Percentiles rank a stretch among this genome's conserved stretches.
phyloP scores from a whole-genome alignment of 2,329 filamentous ascomycete species.

The Pseudocercospora fuligena region DNA sequence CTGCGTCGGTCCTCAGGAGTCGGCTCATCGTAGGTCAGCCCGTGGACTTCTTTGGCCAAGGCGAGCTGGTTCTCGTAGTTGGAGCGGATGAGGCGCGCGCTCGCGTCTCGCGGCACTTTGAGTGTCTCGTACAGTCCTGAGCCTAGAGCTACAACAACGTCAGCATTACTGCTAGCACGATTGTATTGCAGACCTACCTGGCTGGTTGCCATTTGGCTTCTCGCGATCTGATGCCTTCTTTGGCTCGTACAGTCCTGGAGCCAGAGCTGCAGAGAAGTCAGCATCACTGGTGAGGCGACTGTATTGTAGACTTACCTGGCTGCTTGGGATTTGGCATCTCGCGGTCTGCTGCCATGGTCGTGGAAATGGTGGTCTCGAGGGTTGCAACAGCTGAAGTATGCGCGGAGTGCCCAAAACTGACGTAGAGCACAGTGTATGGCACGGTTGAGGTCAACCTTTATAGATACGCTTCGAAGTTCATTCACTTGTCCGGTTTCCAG shows the following conservation, averaged over 20 bases:
- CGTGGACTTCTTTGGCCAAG: neutral
- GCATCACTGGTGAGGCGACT: neutral
- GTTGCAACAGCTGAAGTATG: neutral
- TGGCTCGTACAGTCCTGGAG: neutral
- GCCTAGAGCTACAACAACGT: neutral
- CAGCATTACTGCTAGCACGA: neutral
- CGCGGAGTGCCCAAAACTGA: neutral
- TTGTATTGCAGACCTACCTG: neutral
- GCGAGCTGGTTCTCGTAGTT: neutral
- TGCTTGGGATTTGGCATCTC: neutral
- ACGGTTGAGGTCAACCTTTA: neutral
- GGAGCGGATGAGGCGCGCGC: neutral
- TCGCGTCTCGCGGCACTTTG: conserved; percentile 14
- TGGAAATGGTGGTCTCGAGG: neutral
- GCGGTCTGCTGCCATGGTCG: neutral
- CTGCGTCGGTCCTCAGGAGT: conserved; percentile 1
- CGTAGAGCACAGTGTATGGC: neutral
- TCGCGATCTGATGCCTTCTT: neutral
- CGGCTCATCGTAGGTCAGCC: conserved; percentile 17
- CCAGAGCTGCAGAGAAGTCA: neutral
- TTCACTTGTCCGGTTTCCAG: neutral
- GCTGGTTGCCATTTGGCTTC: neutral
- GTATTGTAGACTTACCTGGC: neutral
- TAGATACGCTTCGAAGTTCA: neutral
- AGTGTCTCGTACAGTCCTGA: conserved; percentile 10